Conservation (phyloP, 2,329 filamentous ascomycete species). For the Exophiala phaeomuriformis region DNA sequence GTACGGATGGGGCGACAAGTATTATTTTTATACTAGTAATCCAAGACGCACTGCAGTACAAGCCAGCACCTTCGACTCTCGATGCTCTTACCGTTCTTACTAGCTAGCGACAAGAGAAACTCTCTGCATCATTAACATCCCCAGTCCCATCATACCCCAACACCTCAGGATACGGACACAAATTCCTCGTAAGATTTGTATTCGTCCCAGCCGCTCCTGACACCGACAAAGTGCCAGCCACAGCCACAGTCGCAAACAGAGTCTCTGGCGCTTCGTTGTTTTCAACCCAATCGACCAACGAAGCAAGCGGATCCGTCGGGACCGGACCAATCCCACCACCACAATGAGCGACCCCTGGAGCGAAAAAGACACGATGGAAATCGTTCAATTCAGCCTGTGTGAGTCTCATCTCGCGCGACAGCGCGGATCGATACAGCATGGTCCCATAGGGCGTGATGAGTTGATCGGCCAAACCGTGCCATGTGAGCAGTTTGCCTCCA, state of each 20-base stretch:
- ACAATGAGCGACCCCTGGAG: conserved; percentile 4
- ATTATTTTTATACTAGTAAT: no score
- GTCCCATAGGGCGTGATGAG: conserved; percentile 29
- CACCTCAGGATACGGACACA: conserved; percentile 40
- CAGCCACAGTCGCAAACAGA: neutral
- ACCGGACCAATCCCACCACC: neutral
- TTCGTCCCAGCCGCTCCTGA: conserved; percentile 29
- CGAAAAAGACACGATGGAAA: conserved; percentile 4
- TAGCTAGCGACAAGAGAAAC: conserved; percentile 19
- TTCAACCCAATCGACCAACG: conserved; percentile 4
- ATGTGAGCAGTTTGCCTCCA: conserved; percentile 37
- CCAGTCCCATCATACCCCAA: conserved; percentile 34
- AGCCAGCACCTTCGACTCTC: no score
- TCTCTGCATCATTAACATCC: conserved; percentile 31
- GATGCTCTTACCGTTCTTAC: no score
- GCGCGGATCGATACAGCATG: conserved; percentile 16
- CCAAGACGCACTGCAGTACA: no score
- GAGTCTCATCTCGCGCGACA: conserved; percentile 26
- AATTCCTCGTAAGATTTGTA: conserved; percentile 32
- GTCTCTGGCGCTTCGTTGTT: neutral
- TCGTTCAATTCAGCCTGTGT: neutral
- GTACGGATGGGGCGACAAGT: no score
- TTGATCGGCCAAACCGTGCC: conserved; percentile 36
- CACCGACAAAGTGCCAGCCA: conserved; percentile 1
- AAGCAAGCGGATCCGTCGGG: neutral